These are phyloP conservation scores for Ceratobasidium sp. DNA, from an alignment of 1,284 basidiomycete species.

Conservation along the genomic window DNA sequence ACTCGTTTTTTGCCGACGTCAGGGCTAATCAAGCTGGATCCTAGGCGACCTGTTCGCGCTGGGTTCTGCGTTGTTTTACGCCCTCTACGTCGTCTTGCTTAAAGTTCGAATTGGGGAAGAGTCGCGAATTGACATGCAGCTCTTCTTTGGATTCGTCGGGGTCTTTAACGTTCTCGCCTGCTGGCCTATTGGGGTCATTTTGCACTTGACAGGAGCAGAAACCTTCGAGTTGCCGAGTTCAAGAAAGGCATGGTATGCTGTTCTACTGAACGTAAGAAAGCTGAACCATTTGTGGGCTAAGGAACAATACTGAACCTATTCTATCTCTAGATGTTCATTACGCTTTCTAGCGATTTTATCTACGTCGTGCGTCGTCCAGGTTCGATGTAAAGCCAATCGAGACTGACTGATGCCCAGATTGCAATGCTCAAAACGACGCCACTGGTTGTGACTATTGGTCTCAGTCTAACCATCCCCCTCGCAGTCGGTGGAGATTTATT, in stretches of 20 bases:
- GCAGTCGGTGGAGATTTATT: constrained; percentile 84
- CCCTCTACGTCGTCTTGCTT: constrained; percentile 90
- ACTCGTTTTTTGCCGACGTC: constrained; percentile 33
- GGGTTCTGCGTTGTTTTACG: constrained; percentile 86
- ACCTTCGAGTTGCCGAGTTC: constrained; percentile 77
- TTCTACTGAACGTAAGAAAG: constrained; percentile 77
- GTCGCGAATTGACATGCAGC: constrained; percentile 89
- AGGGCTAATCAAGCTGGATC: constrained; percentile 47
- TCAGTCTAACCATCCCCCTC: constrained; percentile 94
- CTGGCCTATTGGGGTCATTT: constrained; percentile 84
- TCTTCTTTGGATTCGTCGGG: constrained; percentile 95
- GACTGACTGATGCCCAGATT: constrained; percentile 51
- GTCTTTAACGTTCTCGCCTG: constrained; percentile 85
- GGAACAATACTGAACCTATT: background rate
- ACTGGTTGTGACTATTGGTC: constrained; percentile 90
- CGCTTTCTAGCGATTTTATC: constrained; percentile 84
- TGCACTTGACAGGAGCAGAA: constrained; percentile 84
- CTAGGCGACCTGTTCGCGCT: constrained; percentile 85
- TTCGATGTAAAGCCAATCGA: background rate
- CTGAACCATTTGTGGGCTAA: background rate
- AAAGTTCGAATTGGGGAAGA: constrained; percentile 88
- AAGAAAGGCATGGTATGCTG: constrained; percentile 67
- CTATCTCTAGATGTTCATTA: constrained; percentile 78
- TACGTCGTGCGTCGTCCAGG: constrained; percentile 63
- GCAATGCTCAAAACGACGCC: constrained; percentile 99